Conservation (phyloP, 495 filamentous ascomycete species). For the Penicillium subrubescens region DNA sequence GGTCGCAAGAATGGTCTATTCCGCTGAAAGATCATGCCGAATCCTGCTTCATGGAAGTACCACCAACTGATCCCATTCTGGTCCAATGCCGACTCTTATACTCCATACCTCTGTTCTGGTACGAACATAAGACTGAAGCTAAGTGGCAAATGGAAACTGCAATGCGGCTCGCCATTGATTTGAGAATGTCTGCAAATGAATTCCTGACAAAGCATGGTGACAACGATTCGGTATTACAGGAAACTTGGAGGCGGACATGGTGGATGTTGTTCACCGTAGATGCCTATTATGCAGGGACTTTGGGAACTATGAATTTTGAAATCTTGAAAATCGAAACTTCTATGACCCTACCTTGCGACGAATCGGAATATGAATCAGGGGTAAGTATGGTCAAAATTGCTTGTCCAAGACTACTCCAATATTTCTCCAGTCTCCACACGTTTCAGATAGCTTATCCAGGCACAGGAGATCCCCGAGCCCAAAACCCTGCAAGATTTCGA, state of each 20-base stretch:
- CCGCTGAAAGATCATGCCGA: conserved; percentile 25
- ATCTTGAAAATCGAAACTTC: conserved; percentile 58
- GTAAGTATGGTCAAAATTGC: conserved; percentile 45
- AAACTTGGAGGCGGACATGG: conserved; percentile 43
- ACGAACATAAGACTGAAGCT: conserved; percentile 27
- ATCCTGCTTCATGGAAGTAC: conserved; percentile 56
- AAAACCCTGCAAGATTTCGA: conserved; percentile 71
- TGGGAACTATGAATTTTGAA: conserved; percentile 44
- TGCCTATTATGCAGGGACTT: conserved; percentile 33
- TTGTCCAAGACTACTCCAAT: neutral
- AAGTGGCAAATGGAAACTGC: conserved; percentile 27
- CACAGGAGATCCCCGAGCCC: conserved; percentile 61
- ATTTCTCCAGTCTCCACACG: neutral
- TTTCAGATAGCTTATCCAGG: conserved; percentile 1
- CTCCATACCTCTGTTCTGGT: conserved; percentile 38
- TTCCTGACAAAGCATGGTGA: conserved; percentile 23
- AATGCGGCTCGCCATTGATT: conserved; percentile 40
- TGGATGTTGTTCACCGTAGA: conserved; percentile 39
- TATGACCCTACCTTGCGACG: conserved; percentile 75
- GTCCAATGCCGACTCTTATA: conserved; percentile 37
- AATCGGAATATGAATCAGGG: conserved; percentile 65
- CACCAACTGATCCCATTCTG: conserved; percentile 43
- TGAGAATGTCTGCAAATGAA: conserved; percentile 25
- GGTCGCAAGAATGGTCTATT: conserved; percentile 22
- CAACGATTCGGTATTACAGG: conserved; percentile 26